Percentiles rank a stretch among this genome's conserved stretches.
phyloP scores from a whole-genome alignment of 495 filamentous ascomycete genomes.

The Neurospora pannonica region DNA sequence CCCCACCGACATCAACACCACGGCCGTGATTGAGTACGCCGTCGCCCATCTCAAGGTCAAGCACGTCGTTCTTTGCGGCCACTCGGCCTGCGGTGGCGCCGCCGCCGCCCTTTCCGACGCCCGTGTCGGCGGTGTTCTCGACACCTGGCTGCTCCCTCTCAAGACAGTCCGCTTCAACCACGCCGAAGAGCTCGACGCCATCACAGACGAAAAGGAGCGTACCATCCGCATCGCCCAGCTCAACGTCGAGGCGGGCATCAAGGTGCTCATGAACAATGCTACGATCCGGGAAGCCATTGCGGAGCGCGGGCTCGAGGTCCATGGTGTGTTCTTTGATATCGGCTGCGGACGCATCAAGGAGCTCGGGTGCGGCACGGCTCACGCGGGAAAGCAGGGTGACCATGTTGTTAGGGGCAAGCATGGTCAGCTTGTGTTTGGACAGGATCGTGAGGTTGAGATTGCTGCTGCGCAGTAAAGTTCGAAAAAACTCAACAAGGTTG shows the following conservation, averaged over 20 bases:
- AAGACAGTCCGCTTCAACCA: slow-evolving; percentile 49
- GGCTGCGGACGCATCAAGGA: slow-evolving; percentile 50
- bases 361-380: slow-evolving; percentile 38
- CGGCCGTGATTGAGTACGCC: slow-evolving; percentile 76
- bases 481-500: background rate
- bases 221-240: slow-evolving; percentile 52
- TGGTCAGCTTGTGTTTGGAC: slow-evolving; percentile 38
- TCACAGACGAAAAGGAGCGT: slow-evolving; percentile 39
- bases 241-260: slow-evolving; percentile 59
- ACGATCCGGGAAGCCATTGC: slow-evolving; percentile 54
- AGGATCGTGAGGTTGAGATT: background rate
- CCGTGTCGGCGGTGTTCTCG: slow-evolving; percentile 64
- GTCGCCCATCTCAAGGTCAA: slow-evolving; percentile 66
- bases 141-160: slow-evolving; percentile 72
- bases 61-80: slow-evolving; percentile 78
- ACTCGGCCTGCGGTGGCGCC: slow-evolving; percentile 74
- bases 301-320: slow-evolving; percentile 61
- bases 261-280: slow-evolving; percentile 50
- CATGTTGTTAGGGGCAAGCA: slow-evolving; percentile 38
- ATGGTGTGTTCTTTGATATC: slow-evolving; percentile 63
- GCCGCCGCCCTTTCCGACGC: slow-evolving; percentile 56
- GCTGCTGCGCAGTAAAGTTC: background rate
- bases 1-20: slow-evolving; percentile 64
- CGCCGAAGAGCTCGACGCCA: slow-evolving; percentile 41
- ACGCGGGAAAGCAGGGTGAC: slow-evolving; percentile 4